Evolutionary conservation across 2,329 filamentous ascomycete genomes (phyloP).

Genomic region (Botrytis deweyae): DNA sequence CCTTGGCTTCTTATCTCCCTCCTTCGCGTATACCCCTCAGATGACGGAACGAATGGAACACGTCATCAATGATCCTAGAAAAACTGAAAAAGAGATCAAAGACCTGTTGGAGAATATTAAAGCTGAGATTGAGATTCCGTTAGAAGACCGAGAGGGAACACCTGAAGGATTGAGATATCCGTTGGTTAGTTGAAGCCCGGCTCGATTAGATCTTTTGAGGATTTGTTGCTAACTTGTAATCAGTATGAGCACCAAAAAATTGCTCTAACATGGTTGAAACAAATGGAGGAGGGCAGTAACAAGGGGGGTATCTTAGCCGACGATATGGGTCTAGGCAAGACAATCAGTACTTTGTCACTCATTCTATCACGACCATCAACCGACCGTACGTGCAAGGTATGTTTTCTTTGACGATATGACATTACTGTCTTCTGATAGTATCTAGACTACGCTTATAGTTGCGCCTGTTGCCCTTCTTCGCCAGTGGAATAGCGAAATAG

Average conservation of each 20-base stretch:
- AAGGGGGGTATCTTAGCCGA: constrained; percentile 77
- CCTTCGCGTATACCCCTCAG: constrained; percentile 36
- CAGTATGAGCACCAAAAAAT: constrained; percentile 77
- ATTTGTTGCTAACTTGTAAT: constrained; percentile 23
- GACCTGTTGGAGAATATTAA: constrained; percentile 70
- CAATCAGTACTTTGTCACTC: constrained; percentile 77
- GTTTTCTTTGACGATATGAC: constrained; percentile 2
- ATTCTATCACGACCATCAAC: constrained; percentile 55
- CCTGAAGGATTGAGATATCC: constrained; percentile 66
- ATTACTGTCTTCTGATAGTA: constrained; percentile 21
- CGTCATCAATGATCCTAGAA: constrained; percentile 46
- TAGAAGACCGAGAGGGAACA: constrained; percentile 64
- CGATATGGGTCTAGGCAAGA: constrained; percentile 84
- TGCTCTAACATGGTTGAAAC: constrained; percentile 73
- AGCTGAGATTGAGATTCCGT: constrained; percentile 64
- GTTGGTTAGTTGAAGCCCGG: constrained; percentile 43
- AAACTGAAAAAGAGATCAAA: constrained; percentile 65
- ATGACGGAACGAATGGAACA: constrained; percentile 30
- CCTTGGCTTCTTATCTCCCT: constrained; percentile 38
- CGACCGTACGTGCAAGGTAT: constrained; percentile 43
- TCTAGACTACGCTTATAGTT: constrained; percentile 75
- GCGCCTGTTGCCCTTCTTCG: constrained; percentile 76
- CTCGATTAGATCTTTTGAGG: background rate
- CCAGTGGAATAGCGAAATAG: constrained; percentile 83
- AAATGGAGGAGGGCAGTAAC: constrained; percentile 67